Conservation (phyloP, 2,329 filamentous ascomycete genomes). For the Gaeumannomyces tritici region DNA sequence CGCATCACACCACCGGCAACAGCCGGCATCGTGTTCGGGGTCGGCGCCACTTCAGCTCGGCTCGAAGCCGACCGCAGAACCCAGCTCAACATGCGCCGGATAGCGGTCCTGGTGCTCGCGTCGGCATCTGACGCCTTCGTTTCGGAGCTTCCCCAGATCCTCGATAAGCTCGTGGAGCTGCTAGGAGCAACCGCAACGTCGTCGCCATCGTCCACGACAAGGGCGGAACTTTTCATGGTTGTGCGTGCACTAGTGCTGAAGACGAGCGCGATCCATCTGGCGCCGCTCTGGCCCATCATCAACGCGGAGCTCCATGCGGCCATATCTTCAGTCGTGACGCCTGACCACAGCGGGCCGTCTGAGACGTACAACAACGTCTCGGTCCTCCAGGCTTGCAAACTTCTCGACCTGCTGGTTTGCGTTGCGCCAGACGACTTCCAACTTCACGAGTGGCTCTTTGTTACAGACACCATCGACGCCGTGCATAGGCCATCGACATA, state of each 20-base stretch:
- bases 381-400: conserved; percentile 84
- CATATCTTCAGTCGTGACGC: conserved; percentile 62
- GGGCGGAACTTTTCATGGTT: conserved; percentile 84
- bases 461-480: conserved; percentile 93
- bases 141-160: conserved; percentile 59
- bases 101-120: conserved; percentile 71
- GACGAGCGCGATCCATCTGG: conserved; percentile 69
- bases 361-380: conserved; percentile 70
- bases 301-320: conserved; percentile 78
- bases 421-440: conserved; percentile 92
- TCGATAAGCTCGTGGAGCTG: conserved; percentile 81
- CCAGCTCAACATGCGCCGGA: conserved; percentile 77
- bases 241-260: conserved; percentile 73
- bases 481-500: conserved; percentile 70
- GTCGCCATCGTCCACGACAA: conserved; percentile 81
- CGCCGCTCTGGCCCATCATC: conserved; percentile 81
- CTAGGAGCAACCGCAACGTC: conserved; percentile 75
- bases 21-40: conserved; percentile 96
- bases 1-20: conserved; percentile 79
- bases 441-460: conserved; percentile 95
- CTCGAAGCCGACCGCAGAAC: conserved; percentile 92
- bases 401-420: conserved; percentile 81
- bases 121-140: conserved; percentile 72
- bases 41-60: conserved; percentile 85
- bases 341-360: conserved; percentile 50